These are phyloP conservation scores for Solanum hybrid DNA, from an alignment of 305 asterid genomes.

Conservation along the genomic window DNA sequence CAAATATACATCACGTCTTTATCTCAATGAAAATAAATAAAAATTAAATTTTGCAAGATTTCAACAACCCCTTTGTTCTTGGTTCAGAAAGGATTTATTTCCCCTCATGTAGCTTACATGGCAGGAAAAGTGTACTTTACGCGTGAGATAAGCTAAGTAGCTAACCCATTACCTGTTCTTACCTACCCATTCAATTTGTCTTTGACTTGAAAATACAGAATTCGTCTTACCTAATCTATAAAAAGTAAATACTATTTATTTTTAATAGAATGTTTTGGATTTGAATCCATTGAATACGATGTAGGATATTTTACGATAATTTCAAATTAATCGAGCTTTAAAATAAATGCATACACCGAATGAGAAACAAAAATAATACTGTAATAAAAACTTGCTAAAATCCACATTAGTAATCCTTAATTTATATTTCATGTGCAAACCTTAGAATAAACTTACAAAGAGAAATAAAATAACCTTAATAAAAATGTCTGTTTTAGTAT, in stretches of 20 bases:
- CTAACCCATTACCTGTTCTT: background rate
- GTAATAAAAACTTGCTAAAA: too few species aligned
- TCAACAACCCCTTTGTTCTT: background rate
- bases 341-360: too few species aligned
- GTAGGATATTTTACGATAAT: fast-evolving
- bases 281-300: too few species aligned
- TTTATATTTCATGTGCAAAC: background rate
- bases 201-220: background rate
- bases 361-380: too few species aligned
- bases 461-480: background rate
- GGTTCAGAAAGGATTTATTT: background rate
- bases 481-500: background rate
- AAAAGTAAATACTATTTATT: too few species aligned
- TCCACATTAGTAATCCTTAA: background rate
- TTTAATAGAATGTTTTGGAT: fast-evolving
- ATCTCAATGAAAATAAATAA: background rate
- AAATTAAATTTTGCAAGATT: background rate
- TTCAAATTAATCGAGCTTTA: background rate
- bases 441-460: background rate
- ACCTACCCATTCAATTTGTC: background rate
- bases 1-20: background rate
- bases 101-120: background rate
- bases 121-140: background rate
- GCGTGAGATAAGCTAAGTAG: background rate
- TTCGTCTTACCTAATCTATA: background rate